These are phyloP conservation scores for Taiozyma onychis DNA, from an alignment of 1,139 yeast genomes.

Conservation along the genomic window DNA sequence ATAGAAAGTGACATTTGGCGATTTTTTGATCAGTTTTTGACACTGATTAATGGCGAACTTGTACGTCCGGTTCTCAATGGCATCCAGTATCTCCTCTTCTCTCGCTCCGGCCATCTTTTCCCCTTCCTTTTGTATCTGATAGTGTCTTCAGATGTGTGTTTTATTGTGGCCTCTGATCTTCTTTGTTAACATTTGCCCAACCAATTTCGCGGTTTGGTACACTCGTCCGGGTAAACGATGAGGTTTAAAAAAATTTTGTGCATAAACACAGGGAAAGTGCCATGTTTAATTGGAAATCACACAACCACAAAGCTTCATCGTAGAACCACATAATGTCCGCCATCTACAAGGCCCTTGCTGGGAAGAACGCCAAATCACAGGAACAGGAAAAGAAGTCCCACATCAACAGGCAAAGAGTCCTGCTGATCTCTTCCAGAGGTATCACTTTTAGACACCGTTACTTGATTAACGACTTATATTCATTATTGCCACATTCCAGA, in stretches of 20 bases:
- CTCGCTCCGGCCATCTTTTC: slow-evolving; percentile 2
- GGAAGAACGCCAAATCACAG: slow-evolving; percentile 25
- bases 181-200: not conserved
- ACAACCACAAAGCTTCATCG: not conserved
- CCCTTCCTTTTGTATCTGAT: too few species aligned
- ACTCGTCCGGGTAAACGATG: not conserved
- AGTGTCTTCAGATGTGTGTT: not conserved
- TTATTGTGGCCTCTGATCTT: not conserved
- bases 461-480: slow-evolving; percentile 72
- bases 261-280: not conserved
- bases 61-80: slow-evolving; percentile 51
- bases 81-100: slow-evolving; percentile 28
- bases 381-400: slow-evolving; percentile 39
- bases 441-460: slow-evolving; percentile 95
- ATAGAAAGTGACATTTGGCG: slow-evolving; percentile 52
- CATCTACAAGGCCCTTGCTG: slow-evolving; percentile 36
- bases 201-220: not conserved
- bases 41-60: slow-evolving; percentile 47
- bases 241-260: not conserved
- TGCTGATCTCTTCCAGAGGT: slow-evolving; percentile 91
- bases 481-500: slow-evolving; percentile 88
- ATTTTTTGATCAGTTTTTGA: slow-evolving; percentile 43
- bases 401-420: slow-evolving; percentile 73
- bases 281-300: not conserved
- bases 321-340: slow-evolving; percentile 35